Percentiles rank a stretch among this genome's conserved stretches.
phyloP scores from a whole-genome alignment of 768 basidiomycete species.

The Exidia glandulosa region DNA sequence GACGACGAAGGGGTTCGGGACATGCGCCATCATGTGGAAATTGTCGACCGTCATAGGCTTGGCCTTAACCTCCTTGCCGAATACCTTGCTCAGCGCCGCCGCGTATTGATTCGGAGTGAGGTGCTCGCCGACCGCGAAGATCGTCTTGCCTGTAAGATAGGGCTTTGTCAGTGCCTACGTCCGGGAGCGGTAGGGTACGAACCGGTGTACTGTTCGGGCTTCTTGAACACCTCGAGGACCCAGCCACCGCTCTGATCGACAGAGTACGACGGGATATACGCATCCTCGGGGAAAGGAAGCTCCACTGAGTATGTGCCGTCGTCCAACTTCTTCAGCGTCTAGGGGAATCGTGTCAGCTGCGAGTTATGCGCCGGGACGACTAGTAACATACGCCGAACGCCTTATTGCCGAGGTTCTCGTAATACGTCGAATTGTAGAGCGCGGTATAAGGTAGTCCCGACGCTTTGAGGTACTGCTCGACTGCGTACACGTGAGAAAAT shows the following conservation, averaged over 20 bases:
- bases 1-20: not conserved
- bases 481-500: not conserved
- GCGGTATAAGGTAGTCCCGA: slow-evolving; percentile 5
- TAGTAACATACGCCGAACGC: not conserved
- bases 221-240: not conserved
- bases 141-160: not conserved
- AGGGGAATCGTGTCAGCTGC: not conserved
- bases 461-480: slow-evolving; percentile 5
- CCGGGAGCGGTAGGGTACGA: not conserved
- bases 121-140: not conserved
- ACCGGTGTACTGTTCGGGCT: not conserved
- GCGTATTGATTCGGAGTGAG: not conserved
- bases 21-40: not conserved
- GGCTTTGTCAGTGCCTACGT: no score
- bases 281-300: not conserved
- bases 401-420: not conserved
- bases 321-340: not conserved
- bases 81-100: not conserved
- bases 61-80: not conserved
- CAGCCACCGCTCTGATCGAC: not conserved
- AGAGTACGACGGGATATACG: not conserved
- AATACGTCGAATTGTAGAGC: not conserved
- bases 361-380: not conserved
- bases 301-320: not conserved
- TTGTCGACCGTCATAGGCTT: not conserved